Evolutionary conservation across 257 asterid species (phyloP), one percentile per base, ranked within the genome.

Genomic region (Anisodus acutangulus): DNA sequence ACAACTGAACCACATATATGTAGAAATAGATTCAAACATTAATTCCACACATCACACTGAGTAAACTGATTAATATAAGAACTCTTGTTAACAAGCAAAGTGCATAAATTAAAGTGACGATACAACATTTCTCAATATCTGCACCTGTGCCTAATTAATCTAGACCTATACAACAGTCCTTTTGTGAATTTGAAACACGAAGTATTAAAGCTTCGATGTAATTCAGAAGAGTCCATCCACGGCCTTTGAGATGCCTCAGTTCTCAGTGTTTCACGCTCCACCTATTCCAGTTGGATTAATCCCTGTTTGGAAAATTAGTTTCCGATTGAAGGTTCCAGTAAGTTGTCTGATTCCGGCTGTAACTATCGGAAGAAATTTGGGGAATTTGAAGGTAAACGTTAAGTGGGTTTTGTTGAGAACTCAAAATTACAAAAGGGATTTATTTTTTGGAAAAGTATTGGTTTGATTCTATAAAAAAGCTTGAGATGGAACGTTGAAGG

Each of bases 401-500:
- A 15, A 54, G 16, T 13, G 59, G 2, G 3, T 12, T 54, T 54
- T 54, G 13, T 54, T 54, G n/a, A 54, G 13, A 54, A 54, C 59
- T 12, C 17, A 54, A 54, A 54, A 54, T 13, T 54, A 54, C 59
- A 11, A 54, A 54, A 54, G 59, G 59, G 16, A 5, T 11, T 31
- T 11, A 54, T 54, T 54, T 54, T 54, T 54, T 54, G 6, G 4
- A 54, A 12, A 4, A 54, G 17, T 54, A 54, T 54, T 13, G 59
- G 59, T 54, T 54, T 54, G 13, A 54, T 54, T 54, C 17, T 54
- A 54, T 54, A 66, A 45, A 66, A 31, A 31, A 66, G 41, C 72
- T 66, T 19, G 72, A 66, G 72, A 31, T 64, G 71, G 72, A 41
- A 31, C 31, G 47, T 66, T 66, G 72, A 66, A 66, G 72, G 47